These are phyloP conservation scores for Liriodendron chinense DNA, from an alignment of 164 flowering plant genomes.

Conservation along the genomic window DNA sequence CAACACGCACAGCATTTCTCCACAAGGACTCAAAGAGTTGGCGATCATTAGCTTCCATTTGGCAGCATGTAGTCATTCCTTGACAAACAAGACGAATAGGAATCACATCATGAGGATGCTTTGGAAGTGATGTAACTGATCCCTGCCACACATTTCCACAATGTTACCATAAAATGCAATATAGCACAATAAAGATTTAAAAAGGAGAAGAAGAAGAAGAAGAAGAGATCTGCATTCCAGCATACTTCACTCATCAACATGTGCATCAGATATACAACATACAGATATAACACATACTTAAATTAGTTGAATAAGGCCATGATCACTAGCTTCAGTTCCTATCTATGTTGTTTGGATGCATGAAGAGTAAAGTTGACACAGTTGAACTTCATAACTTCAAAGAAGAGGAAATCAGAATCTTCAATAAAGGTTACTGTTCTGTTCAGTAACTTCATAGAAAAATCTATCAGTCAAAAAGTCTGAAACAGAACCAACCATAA, in stretches of 20 bases:
- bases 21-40: constrained; percentile 43
- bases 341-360: too few species aligned
- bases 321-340: too few species aligned
- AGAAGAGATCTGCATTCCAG: neutral
- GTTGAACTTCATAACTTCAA: too few species aligned
- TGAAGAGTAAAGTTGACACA: too few species aligned
- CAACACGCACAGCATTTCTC: constrained; percentile 42
- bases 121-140: constrained; percentile 49
- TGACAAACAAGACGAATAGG: constrained; percentile 53
- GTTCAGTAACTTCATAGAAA: too few species aligned
- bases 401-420: too few species aligned
- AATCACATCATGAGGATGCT: constrained; percentile 44
- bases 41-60: constrained; percentile 24
- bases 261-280: too few species aligned
- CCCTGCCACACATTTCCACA: constrained; percentile 53
- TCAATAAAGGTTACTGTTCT: too few species aligned
- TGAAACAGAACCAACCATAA: too few species aligned
- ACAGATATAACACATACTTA: too few species aligned
- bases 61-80: constrained; percentile 16
- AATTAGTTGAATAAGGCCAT: too few species aligned
- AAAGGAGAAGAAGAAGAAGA: neutral
- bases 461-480: too few species aligned
- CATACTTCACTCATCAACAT: neutral
- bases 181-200: neutral
- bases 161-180: neutral